Base-by-base conservation (phyloP, 148 eudicot genomes). In the Linanthus parryae region DNA sequence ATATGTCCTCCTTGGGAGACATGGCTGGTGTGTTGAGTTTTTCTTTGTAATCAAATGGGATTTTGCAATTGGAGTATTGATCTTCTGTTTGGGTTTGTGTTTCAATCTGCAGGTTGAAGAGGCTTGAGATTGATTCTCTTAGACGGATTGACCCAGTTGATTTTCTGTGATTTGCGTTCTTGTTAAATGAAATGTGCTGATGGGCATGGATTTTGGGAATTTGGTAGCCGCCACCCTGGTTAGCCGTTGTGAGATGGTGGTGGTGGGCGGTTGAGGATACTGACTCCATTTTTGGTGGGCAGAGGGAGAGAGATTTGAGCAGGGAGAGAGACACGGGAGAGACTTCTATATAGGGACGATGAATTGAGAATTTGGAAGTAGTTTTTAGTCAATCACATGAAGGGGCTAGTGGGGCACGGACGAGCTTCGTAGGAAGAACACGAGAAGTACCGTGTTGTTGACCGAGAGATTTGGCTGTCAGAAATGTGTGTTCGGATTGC, bases 1-100 rank as follows among this genome's bases (percentile, higher is more conserved):
- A 69, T 0, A 83, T 66, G 10, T 79, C 48, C 41, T 83, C 83
- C 62, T 79, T 79, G 0, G 90, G 78, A 2, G 83, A 83, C 46
- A 54, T 54, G 0, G 75, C 53, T 3, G 85, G 85, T 2, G 52
- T 58, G 38, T 76, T 41, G 13, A 66, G 70, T 43, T 55, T 76
- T 2, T 71, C 75, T 21, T 79, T 76, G n/a, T 65, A 27, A 23
- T 57, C 27, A 42, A 57, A 57, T 15, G 9, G 24, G 0, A 57
- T 13, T 26, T 59, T 52, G 24, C 33, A 16, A 8, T 52, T 63
- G 0, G 66, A 44, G 22, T 54, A 30, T 7, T 54, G 30, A 23
- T 52, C 22, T 2, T 15, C 62, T 33, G 46, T 73, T 11, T 63
- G 71, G 31, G 61, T 24, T 1, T 44, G 62, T 22, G 51, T 26